Percentiles rank a stretch among this genome's conserved stretches.
phyloP scores from a whole-genome alignment of 306 rosid species.

The Lagenaria siceraria region DNA sequence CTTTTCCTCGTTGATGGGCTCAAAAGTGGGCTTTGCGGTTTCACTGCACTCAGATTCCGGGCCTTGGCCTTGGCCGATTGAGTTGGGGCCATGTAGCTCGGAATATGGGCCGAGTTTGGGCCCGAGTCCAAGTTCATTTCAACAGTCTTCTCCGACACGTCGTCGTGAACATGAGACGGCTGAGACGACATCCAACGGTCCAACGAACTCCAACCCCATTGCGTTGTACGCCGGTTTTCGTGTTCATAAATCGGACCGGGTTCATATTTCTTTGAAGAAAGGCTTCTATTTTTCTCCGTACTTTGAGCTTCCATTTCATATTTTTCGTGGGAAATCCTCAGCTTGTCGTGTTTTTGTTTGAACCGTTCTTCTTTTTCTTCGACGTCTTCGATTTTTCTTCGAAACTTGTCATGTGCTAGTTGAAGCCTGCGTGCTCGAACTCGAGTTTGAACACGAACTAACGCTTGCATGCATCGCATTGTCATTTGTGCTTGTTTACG shows the following conservation, averaged over 20 bases:
- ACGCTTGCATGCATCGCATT: constrained; percentile 96
- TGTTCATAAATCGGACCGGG: constrained; percentile 16
- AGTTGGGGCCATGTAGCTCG: constrained; percentile 91
- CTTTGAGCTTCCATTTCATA: constrained; percentile 17
- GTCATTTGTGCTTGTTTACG: constrained; percentile 93
- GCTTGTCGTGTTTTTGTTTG: constrained; percentile 9
- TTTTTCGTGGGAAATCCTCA: constrained; percentile 17
- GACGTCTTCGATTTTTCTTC: constrained; percentile 8
- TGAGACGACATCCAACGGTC: constrained; percentile 78
- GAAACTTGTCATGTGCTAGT: constrained; percentile 38
- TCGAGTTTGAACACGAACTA: constrained; percentile 73
- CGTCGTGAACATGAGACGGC: constrained; percentile 26
- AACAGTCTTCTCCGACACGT: constrained; percentile 64
- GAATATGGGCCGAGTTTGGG: constrained; percentile 16
- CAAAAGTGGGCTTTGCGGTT: constrained; percentile 37
- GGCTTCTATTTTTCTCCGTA: constrained; percentile 29
- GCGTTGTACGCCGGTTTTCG: constrained; percentile 21
- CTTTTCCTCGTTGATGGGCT: constrained; percentile 34
- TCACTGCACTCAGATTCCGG: constrained; percentile 23
- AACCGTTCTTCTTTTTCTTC: neutral
- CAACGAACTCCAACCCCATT: constrained; percentile 83
- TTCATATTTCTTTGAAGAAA: constrained; percentile 39
- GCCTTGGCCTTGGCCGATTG: constrained; percentile 82
- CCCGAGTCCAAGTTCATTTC: constrained; percentile 46
- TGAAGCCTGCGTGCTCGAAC: constrained; percentile 69